Evolutionary conservation across 75 land plant species (phyloP), one percentile per base, ranked within the genome.

Genomic region (Cunninghamia lanceolata): DNA sequence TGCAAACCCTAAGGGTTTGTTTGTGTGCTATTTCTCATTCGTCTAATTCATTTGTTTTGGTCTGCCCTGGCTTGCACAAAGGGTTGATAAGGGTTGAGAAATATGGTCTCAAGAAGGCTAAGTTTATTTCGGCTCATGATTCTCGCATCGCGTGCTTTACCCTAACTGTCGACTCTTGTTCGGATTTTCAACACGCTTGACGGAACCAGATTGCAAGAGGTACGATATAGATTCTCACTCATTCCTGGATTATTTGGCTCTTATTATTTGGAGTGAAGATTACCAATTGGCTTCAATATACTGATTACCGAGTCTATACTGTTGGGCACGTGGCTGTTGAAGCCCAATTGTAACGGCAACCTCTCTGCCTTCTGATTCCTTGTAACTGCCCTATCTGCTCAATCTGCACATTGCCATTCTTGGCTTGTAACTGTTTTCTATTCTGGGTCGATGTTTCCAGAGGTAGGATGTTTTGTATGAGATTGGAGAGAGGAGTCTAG

Each of bases 41-140:
- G 25, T 84, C 94, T 73, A 87, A 85, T 36, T 81, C 92, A 39
- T 59, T 90, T 17, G 94, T 96, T 3, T 77, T 96, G 38, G 98
- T 89, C 2, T 95, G 98, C 83, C 98, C 94, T 0, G 94, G 98
- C 30, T 86, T 93, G 71, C 92, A 89, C 71, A 93, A 90, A 71
- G 98, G 98, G 40, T 93, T 93, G 87, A 91, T 96, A 30, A 83
- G 98, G 42, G 91, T 96, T 7, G 95, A 96, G 85, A 85, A 90
- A 35, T 93, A 93, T 63, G 93, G 89, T 25, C 83, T 79, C 40
- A 90, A 89, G 87, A 89, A 73, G 87, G 87, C 90, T 13, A 91
- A 89, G 86, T 91, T 91, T 73, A 87, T 96, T 9, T 82, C 86
- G 86, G 98, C 95, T 1, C 98, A 96, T 39, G 92, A 90, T 54